Conservation (phyloP, 192 early-diverging fungal genomes). For the Martensiomyces pterosporus region DNA sequence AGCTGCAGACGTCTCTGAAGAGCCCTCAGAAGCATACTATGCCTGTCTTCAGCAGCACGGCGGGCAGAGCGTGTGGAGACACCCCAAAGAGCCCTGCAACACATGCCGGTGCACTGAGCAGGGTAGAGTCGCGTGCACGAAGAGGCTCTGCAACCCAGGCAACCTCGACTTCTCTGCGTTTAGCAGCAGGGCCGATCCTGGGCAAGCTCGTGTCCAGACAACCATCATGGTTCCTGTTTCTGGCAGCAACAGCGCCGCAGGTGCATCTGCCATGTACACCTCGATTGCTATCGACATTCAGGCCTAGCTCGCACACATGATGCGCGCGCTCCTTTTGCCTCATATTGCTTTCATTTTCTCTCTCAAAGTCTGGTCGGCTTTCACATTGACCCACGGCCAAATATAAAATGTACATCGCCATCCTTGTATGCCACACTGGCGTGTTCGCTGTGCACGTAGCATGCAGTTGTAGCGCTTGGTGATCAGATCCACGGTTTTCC, state of each 20-base stretch:
- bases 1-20: neutral
- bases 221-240: conserved; percentile 17
- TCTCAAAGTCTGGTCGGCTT: too few relatives aligned
- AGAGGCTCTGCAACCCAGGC: conserved; percentile 22
- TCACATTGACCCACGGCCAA: too few relatives aligned
- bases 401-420: too few relatives aligned
- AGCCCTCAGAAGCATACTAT: conserved; percentile 28
- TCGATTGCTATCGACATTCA: conserved; percentile 22
- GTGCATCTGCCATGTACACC: conserved; percentile 9
- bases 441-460: too few relatives aligned
- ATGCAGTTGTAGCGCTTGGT: too few relatives aligned
- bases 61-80: conserved; percentile 21
- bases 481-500: too few relatives aligned
- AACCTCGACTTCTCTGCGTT: neutral
- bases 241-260: neutral
- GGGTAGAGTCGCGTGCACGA: conserved; percentile 35
- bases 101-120: conserved; percentile 25
- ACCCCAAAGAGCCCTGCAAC: conserved; percentile 30
- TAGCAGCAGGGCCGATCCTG: conserved; percentile 1
- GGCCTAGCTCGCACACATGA: conserved; percentile 4
- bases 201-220: conserved; percentile 12
- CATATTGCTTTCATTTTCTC: too few relatives aligned
- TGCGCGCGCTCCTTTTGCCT: too few relatives aligned
- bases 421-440: too few relatives aligned
- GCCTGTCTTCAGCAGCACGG: conserved; percentile 30